Percentiles rank a stretch among this genome's conserved stretches.
These are phyloP conservation scores for Cytospora mali DNA, from an alignment of 2,329 filamentous ascomycete species.

Conservation along the genomic window DNA sequence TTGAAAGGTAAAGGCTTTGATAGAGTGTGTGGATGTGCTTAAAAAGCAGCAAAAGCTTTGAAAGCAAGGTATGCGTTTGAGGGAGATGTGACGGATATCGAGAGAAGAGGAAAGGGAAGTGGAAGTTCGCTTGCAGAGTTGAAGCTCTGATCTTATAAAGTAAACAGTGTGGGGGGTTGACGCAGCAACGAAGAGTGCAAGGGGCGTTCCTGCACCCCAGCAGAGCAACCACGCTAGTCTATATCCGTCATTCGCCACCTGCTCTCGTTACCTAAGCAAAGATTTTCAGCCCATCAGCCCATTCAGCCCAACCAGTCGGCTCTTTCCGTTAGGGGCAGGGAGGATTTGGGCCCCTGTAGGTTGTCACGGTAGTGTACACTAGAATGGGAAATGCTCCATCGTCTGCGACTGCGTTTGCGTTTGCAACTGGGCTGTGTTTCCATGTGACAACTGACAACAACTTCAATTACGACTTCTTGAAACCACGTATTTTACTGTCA, in stretches of 20 bases:
- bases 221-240: constrained; percentile 34
- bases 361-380: too few relatives aligned
- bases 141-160: constrained; percentile 9
- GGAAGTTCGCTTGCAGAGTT: background rate
- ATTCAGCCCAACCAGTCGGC: constrained; percentile 6
- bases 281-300: constrained; percentile 17
- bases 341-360: background rate
- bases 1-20: constrained; percentile 36
- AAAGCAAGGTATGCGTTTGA: constrained; percentile 1
- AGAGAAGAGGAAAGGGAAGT: constrained; percentile 5
- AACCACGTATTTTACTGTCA: background rate
- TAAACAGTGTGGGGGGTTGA: constrained; percentile 32
- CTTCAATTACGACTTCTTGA: background rate
- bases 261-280: constrained; percentile 14
- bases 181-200: constrained; percentile 40
- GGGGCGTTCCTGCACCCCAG: constrained; percentile 22
- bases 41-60: constrained; percentile 19
- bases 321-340: constrained; percentile 10
- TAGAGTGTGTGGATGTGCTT: constrained; percentile 20
- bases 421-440: background rate
- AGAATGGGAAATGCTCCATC: constrained; percentile 5
- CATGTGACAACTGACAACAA: background rate
- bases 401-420: background rate
- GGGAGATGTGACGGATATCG: constrained; percentile 24
- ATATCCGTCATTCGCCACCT: background rate